Base-by-base conservation (phyloP, 441 rosid genomes). In the Capsella rubella region DNA sequence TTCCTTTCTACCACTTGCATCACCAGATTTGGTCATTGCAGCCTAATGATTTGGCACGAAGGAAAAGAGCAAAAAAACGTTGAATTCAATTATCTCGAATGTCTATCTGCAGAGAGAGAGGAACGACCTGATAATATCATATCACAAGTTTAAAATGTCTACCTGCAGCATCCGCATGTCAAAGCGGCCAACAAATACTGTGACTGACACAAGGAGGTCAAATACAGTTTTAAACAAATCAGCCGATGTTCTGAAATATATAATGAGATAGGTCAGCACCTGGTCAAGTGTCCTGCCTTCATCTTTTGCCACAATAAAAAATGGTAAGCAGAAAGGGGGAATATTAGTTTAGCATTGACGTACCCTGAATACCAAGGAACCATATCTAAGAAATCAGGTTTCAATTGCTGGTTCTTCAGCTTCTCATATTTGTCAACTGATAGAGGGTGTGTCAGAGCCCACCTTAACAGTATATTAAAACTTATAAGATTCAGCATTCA, bases 101-200 rank as follows among this genome's bases (percentile, higher is more conserved):
- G 10, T 76, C 35, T 65, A 54, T 27, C 28, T 18, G 21, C 42
- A 28, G 60, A 43, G 62, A 43, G 62, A 13, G 72, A 53, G 15
- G 25, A 55, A 46, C 46, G 54, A 14, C 34, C 35, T 14, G 47
- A 39, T 18, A 51, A 50, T 59, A 34, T 66, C 52, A 37, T 45
- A 72, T 42, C 51, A 58, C 46, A 31, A 21, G 49, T 40, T 21
- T 28, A 69, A 61, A 57, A 69, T 69, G 43, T 29, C 63, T 64
- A 93, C 99, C 97, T 96, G 99, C 97, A 96, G 95, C 99, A 96
- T 96, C 45, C 99, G 95, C 99, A 96, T 96, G 82, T 96, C 99
- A 88, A 96, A 96, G 73, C 99, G 96, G 54, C 99, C 99, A 83
- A 96, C 89, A 86, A 96, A 96, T 21, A 96, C 84, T 13, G 99